phyloP scores from a whole-genome alignment of 306 rosid species.

The Geum urbanum region DNA sequence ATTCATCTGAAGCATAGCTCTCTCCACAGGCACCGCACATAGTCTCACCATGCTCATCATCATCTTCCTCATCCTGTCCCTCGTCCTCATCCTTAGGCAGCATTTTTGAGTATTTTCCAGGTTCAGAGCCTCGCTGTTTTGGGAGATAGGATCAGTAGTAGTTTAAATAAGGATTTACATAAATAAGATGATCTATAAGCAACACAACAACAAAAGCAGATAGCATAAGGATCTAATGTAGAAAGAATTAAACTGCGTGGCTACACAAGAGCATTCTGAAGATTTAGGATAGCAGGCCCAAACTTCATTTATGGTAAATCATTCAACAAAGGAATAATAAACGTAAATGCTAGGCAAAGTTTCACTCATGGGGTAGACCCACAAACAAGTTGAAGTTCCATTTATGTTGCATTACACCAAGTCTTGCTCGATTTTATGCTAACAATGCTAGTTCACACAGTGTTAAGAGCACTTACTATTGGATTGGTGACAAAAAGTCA shows the following conservation, averaged over 20 bases:
- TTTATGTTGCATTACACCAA: background rate
- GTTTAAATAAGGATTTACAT: background rate
- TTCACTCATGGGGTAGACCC: background rate
- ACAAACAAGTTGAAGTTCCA: background rate
- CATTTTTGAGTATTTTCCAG: slow-evolving; percentile 33
- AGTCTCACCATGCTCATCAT: slow-evolving; percentile 55
- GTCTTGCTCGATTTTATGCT: background rate
- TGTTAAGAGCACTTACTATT: background rate
- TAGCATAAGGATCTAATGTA: background rate
- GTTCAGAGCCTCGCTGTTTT: slow-evolving; percentile 45
- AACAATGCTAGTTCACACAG: background rate
- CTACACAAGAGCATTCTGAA: background rate
- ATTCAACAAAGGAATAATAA: background rate
- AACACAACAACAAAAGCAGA: background rate
- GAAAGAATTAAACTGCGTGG: background rate
- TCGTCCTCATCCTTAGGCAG: slow-evolving; percentile 47
- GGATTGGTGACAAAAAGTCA: background rate
- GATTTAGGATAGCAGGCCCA: too few species aligned
- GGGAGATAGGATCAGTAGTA: slow-evolving; percentile 9
- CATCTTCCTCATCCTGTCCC: slow-evolving; percentile 42
- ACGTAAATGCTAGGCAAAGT: background rate
- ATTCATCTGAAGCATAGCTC: slow-evolving; percentile 47
- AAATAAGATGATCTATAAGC: background rate
- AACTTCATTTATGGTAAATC: background rate
- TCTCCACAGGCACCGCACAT: slow-evolving; percentile 59